Percentiles rank a stretch among this genome's conserved stretches.
These are phyloP conservation scores for Phytophthora colocasiae DNA, from an alignment of 352 stramenopile species.

Conservation along the genomic window DNA sequence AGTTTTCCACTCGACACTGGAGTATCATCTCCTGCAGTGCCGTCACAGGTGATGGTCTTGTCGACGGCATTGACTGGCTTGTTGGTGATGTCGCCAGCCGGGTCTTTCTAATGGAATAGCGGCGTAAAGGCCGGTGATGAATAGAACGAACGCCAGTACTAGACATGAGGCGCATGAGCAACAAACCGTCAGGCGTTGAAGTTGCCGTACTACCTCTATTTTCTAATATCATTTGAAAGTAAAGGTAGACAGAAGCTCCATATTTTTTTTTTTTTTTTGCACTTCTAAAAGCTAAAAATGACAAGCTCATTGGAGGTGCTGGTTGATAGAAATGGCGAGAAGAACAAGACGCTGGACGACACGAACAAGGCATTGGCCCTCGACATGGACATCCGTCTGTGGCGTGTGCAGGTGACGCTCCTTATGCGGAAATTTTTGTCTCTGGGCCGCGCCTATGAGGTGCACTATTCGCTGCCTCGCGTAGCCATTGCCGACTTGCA, in stretches of 20 bases:
- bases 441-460: slow-evolving; percentile 61
- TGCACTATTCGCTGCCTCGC: slow-evolving; percentile 53
- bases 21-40: slow-evolving; percentile 97
- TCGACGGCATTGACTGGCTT: slow-evolving; percentile 98
- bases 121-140: background rate
- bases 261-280: no score
- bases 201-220: no score
- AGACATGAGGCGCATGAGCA: no score
- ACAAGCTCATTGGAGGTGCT: no score
- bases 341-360: no score
- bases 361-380: slow-evolving; percentile 33
- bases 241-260: no score
- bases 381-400: slow-evolving; percentile 53
- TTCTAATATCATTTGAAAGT: no score
- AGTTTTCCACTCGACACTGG: slow-evolving; percentile 89
- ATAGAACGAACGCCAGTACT: background rate
- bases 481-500: slow-evolving; percentile 10
- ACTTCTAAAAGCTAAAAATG: no score
- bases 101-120: slow-evolving; percentile 95
- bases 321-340: no score
- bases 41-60: slow-evolving; percentile 95
- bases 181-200: background rate
- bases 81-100: slow-evolving; percentile 95
- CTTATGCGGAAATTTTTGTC: slow-evolving; percentile 59
- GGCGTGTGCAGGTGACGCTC: slow-evolving; percentile 56